A percentile compares a stretch with the other conserved stretches of the same genome.
phyloP scores from a whole-genome alignment of 805 yeast genomes.

The Saccharomycopsis synnaedendra region DNA sequence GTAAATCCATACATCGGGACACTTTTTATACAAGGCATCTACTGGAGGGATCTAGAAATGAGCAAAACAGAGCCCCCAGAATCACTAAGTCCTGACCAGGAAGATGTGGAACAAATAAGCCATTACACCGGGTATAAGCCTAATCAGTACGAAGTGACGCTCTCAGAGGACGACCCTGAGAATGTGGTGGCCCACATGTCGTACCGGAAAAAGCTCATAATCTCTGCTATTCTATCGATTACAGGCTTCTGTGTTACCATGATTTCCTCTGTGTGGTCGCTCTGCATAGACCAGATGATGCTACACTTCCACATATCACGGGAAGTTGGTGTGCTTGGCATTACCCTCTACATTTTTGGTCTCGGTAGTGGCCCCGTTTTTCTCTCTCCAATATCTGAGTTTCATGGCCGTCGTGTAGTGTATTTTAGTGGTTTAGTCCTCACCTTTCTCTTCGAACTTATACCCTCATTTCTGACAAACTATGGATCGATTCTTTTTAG shows the following conservation, averaged over 20 bases:
- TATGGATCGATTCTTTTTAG: conserved; percentile 12
- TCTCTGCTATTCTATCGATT: conserved; percentile 40
- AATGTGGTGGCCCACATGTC: conserved; percentile 28
- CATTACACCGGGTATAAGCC: too few relatives aligned
- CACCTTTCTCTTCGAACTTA: conserved; percentile 10
- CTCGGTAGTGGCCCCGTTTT: conserved; percentile 60
- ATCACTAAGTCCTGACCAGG: not conserved
- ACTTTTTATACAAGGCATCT: too few relatives aligned
- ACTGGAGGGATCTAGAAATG: too few relatives aligned
- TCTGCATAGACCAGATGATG: conserved; percentile 42
- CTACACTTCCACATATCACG: conserved; percentile 33
- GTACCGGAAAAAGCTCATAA: conserved; percentile 39
- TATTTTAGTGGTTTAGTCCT: conserved; percentile 26
- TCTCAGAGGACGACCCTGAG: conserved; percentile 22
- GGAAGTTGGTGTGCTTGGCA: conserved; percentile 38
- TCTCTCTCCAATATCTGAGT: conserved; percentile 59
- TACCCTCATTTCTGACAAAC: conserved; percentile 10
- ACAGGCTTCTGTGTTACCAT: conserved; percentile 54
- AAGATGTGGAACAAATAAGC: not conserved
- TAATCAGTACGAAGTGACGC: conserved; percentile 23
- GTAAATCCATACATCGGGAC: too few relatives aligned
- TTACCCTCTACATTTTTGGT: conserved; percentile 53
- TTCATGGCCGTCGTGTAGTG: conserved; percentile 4
- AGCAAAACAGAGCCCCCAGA: not conserved
- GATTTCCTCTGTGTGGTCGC: conserved; percentile 59